These are phyloP conservation scores for Vicia faba DNA, from an alignment of 306 rosid species.

Conservation along the genomic window DNA sequence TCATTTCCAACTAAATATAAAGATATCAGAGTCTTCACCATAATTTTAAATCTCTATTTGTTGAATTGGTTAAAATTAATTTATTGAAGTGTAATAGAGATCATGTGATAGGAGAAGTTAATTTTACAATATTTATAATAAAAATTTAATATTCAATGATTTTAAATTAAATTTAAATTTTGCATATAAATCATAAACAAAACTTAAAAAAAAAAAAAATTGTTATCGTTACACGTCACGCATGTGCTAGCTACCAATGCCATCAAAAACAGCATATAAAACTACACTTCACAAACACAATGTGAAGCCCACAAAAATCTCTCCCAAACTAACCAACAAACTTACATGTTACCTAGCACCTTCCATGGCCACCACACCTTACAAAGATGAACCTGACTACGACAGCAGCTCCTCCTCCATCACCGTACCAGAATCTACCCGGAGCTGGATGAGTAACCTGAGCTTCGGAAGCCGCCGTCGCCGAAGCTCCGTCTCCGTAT, in stretches of 20 bases:
- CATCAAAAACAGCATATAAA: constrained; percentile 44
- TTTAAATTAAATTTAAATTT: too few species aligned
- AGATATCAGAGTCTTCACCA: too few species aligned
- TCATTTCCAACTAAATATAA: too few species aligned
- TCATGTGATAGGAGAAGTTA: too few species aligned
- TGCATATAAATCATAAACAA: too few species aligned
- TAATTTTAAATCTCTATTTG: too few species aligned
- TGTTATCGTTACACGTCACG: constrained; percentile 25
- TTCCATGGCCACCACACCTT: constrained; percentile 51
- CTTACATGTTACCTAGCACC: constrained; percentile 41
- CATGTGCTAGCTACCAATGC: constrained; percentile 41
- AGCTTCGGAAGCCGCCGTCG: constrained; percentile 81
- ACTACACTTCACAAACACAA: constrained; percentile 29
- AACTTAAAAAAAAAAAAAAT: not conserved
- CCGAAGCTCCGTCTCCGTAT: constrained; percentile 66
- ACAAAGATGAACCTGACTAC: constrained; percentile 66
- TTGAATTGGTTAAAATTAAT: too few species aligned
- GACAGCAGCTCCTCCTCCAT: constrained; percentile 84
- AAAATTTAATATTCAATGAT: too few species aligned
- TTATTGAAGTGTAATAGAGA: too few species aligned
- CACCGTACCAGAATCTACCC: constrained; percentile 74
- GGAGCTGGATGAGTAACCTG: constrained; percentile 87
- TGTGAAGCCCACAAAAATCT: constrained; percentile 34
- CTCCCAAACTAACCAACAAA: constrained; percentile 16
- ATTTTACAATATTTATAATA: too few species aligned